phyloP scores from a whole-genome alignment of 305 asterid genomes.

The Solanum chacoense region DNA sequence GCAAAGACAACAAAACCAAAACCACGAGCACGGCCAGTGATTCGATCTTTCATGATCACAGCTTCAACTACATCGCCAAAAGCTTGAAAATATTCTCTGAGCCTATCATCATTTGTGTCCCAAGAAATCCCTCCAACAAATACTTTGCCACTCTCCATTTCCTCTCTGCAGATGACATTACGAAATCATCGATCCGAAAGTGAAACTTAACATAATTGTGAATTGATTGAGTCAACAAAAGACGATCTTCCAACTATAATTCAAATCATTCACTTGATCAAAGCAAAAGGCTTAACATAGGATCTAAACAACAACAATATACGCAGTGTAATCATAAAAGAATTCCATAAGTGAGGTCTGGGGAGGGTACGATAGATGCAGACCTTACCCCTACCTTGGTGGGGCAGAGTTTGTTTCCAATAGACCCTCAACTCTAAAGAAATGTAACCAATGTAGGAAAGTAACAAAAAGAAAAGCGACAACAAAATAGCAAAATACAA shows the following conservation, averaged over 20 bases:
- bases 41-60: constrained; percentile 83
- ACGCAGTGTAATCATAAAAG: not conserved
- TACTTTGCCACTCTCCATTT: constrained; percentile 64
- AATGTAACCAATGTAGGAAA: not conserved
- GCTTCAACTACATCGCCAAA: constrained; percentile 81
- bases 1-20: constrained; percentile 79
- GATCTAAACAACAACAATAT: not conserved
- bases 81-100: constrained; percentile 57
- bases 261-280: not conserved
- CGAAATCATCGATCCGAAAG: constrained; percentile 10
- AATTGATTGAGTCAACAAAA: not conserved
- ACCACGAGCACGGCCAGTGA: constrained; percentile 85
- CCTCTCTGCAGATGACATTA: constrained; percentile 37
- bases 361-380: not conserved
- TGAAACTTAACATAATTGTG: not conserved
- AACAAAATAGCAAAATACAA: not conserved
- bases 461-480: not conserved
- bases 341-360: not conserved
- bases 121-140: constrained; percentile 94
- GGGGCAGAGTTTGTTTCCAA: not conserved
- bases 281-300: not conserved
- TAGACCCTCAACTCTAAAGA: not conserved
- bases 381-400: not conserved
- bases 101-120: constrained; percentile 83
- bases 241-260: not conserved